Percentiles rank a stretch among this genome's conserved stretches.
Evolutionary conservation across 768 basidiomycete species (phyloP).

Genomic region (Russula foetens): DNA sequence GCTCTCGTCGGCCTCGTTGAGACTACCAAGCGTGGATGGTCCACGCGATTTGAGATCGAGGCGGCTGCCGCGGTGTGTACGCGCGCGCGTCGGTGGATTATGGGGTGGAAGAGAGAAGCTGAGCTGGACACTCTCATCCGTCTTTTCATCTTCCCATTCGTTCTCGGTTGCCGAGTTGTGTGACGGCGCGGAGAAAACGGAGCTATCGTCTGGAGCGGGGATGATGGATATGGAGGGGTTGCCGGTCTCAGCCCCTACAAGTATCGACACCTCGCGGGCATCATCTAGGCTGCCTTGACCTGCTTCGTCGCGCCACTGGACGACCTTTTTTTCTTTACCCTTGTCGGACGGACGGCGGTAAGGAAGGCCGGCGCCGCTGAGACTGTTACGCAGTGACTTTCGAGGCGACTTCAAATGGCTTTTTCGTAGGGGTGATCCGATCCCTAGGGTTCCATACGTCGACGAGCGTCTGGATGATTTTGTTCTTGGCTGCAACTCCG

Average conservation of each 20-base stretch:
- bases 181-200: slow-evolving; percentile 32
- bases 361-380: slow-evolving; percentile 38
- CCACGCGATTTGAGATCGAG: slow-evolving; percentile 55
- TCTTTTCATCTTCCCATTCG: slow-evolving; percentile 88
- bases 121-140: slow-evolving; percentile 64
- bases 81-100: slow-evolving; percentile 15
- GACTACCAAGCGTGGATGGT: slow-evolving; percentile 45
- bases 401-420: slow-evolving; percentile 30
- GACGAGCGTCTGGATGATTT: slow-evolving; percentile 38
- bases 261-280: slow-evolving; percentile 29
- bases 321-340: slow-evolving; percentile 53
- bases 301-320: slow-evolving; percentile 83
- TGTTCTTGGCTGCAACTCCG: slow-evolving; percentile 30
- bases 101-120: slow-evolving; percentile 35
- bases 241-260: slow-evolving; percentile 19
- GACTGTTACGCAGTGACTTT: slow-evolving; percentile 31
- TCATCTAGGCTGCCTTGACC: slow-evolving; percentile 80
- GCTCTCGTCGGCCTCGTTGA: slow-evolving; percentile 68
- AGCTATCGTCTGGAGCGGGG: slow-evolving; percentile 32
- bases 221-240: slow-evolving; percentile 24
- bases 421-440: slow-evolving; percentile 38
- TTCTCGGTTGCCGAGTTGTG: slow-evolving; percentile 49
- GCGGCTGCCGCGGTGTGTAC: slow-evolving; percentile 44
- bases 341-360: slow-evolving; percentile 60
- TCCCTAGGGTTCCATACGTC: slow-evolving; percentile 31